These are phyloP conservation scores for Kingdonia uniflora DNA, from an alignment of 164 flowering plant genomes.

Conservation along the genomic window DNA sequence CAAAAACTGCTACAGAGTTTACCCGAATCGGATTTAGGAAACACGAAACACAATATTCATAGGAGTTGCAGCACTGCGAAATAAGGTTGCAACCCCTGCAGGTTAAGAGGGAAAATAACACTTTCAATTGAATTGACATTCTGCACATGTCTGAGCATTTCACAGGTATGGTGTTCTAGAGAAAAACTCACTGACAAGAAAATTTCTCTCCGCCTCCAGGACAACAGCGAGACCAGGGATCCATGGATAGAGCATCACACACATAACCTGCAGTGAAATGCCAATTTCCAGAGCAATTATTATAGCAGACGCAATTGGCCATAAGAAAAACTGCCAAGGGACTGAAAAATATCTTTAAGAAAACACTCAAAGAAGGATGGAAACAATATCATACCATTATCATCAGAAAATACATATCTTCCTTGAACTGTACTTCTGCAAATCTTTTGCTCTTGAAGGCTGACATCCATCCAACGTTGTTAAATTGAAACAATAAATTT, in stretches of 20 bases:
- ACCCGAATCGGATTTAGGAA: conserved; percentile 68
- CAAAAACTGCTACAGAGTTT: conserved; percentile 12
- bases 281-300: too few species aligned
- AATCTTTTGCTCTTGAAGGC: conserved; percentile 9
- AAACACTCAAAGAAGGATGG: neutral
- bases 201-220: conserved; percentile 53
- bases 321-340: too few species aligned
- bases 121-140: conserved; percentile 2
- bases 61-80: conserved; percentile 83
- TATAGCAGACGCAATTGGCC: too few species aligned
- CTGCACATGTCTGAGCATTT: neutral
- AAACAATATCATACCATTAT: conserved; percentile 17
- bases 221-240: conserved; percentile 74
- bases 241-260: conserved; percentile 65
- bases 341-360: too few species aligned
- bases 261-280: conserved; percentile 71
- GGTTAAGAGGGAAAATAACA: conserved; percentile 10
- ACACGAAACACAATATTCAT: conserved; percentile 93
- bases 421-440: conserved; percentile 29
- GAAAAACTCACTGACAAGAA: conserved; percentile 85
- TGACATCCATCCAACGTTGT: conserved; percentile 14
- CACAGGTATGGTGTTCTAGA: neutral
- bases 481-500: neutral
- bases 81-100: conserved; percentile 78
- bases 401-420: conserved; percentile 30